Conservation (phyloP, 2,329 filamentous ascomycete species). For the Colletotrichum sp. region DNA sequence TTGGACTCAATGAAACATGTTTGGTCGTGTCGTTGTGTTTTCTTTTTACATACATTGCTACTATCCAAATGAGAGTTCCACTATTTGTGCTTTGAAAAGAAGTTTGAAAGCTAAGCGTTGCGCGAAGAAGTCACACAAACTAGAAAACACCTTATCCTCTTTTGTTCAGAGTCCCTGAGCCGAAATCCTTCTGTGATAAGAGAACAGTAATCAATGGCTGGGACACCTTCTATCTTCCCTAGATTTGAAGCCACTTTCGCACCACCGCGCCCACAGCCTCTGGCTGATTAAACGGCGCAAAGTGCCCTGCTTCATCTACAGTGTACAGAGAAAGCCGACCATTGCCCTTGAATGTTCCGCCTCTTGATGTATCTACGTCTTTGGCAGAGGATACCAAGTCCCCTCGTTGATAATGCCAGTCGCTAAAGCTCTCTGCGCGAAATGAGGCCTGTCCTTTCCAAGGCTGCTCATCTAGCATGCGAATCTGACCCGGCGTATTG, state of each 20-base stretch:
- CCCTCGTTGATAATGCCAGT: neutral
- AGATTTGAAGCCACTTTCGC: accelerated
- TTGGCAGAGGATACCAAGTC: neutral
- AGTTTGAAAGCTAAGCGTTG: no score
- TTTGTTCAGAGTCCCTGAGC: no score
- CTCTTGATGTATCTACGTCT: neutral
- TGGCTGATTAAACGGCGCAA: neutral
- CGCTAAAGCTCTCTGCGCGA: neutral
- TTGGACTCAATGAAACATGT: no score
- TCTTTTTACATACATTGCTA: no score
- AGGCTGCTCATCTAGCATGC: neutral
- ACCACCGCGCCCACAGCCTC: neutral
- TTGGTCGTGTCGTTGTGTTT: no score
- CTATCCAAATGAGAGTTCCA: no score
- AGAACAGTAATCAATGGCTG: neutral
- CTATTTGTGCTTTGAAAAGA: no score
- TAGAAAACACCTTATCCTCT: no score
- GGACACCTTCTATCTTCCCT: accelerated
- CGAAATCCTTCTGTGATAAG: no score
- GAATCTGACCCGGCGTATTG: neutral
- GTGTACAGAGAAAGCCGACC: neutral
- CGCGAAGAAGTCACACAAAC: no score
- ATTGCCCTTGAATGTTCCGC: neutral
- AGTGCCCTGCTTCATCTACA: neutral
- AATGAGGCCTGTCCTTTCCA: neutral